phyloP scores from a whole-genome alignment of 2,329 filamentous ascomycete genomes.

The Emmonsiellopsis sp. region DNA sequence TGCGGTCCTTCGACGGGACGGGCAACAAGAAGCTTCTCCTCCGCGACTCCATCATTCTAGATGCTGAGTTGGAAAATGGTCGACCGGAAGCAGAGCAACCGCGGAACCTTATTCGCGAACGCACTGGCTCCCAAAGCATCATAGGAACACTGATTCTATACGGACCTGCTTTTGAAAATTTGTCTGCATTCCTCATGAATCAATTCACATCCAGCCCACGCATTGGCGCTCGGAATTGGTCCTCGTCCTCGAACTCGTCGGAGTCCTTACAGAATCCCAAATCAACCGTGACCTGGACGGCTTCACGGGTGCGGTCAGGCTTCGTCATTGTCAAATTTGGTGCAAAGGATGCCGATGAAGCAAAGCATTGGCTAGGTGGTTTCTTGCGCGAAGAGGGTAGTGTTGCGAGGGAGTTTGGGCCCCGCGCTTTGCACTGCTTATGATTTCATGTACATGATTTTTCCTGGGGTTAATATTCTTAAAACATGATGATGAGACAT shows the following conservation, averaged over 20 bases:
- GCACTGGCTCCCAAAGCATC: constrained; percentile 69
- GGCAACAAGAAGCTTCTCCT: constrained; percentile 58
- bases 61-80: constrained; percentile 36
- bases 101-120: constrained; percentile 29
- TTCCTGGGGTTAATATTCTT: too few species aligned
- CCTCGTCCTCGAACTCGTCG: constrained; percentile 15
- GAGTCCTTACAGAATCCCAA: constrained; percentile 38
- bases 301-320: constrained; percentile 62
- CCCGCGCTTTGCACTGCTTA: background rate
- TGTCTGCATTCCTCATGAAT: constrained; percentile 65
- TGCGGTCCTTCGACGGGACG: constrained; percentile 38
- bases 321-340: constrained; percentile 91
- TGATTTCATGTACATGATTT: background rate
- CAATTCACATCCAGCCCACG: constrained; percentile 72
- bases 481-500: too few species aligned
- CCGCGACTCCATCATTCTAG: constrained; percentile 72
- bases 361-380: constrained; percentile 65
- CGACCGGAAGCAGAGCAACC: constrained; percentile 9
- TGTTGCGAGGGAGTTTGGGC: constrained; percentile 60
- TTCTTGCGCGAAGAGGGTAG: constrained; percentile 70
- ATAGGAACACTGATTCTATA: constrained; percentile 79
- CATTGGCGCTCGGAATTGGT: constrained; percentile 73
- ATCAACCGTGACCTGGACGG: constrained; percentile 66
- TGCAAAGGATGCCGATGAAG: constrained; percentile 70
- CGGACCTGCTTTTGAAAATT: constrained; percentile 56